Evolutionary conservation across 139 green algal genomes (phyloP), one percentile per base, ranked within the genome.

Genomic region (Bryopsis sp.): DNA sequence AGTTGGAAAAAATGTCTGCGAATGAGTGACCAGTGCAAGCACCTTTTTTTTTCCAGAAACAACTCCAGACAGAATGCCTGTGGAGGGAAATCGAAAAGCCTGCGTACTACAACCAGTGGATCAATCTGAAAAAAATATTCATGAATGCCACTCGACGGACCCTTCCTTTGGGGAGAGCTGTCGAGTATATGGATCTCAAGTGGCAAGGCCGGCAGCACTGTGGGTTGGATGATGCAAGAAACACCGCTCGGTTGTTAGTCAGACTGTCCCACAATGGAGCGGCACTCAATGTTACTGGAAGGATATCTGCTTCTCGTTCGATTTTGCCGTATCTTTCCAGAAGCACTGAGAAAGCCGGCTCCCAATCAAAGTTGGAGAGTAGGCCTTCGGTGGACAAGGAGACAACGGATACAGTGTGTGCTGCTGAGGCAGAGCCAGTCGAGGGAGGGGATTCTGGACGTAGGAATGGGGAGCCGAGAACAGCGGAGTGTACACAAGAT

Each of bases 41-140:
- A n/a, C n/a, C n/a, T n/a, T 60, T 31, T 3, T 37, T 58, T 33
- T 15, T 15, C 19, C 66, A 85, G 79, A 39, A 81, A 0, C 68
- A 71, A 26, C 48, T 90, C 64, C 79, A 83, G 64, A 76, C 39
- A 1, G 84, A 91, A 70, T 83, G 79, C 62, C 72, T 73, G 32
- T 91, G 82, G 85, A 77, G 81, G 8, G 33, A 64, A 4, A 78
- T 92, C 39, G 48, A 68, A n/a, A 73, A 74, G 65, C 73, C 78
- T 2, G 60, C 81, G 37, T 89, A 89, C 74, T 63, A 90, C 7
- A 68, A 62, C 22, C 62, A 74, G 57, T 90, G 83, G 78, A 74
- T 86, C 6, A 78, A 89, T 70, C 71, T 90, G 4, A 83, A 80
- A 75, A 46, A 72, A n/a, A 28, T 70, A 4, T 87, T 77, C 68